phyloP scores from a whole-genome alignment of 345 rosid genomes.

The thale cress (Arabidopsis thaliana) region TAIR10.1 NC_003070.9:20044001-20044500 shows the following conservation, averaged over 20 bases:
- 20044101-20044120: too few species aligned
- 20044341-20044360: constrained; percentile 6
- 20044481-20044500: constrained; percentile 43
- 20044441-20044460: constrained; percentile 37
- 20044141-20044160: background rate
- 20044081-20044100: too few species aligned
- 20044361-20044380: constrained; percentile 40
- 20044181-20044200: constrained; percentile 12
- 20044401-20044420: constrained; percentile 2
- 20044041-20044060: too few species aligned
- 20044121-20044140: too few species aligned
- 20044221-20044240: constrained; percentile 34
- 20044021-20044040: too few species aligned
- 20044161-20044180: background rate
- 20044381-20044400: constrained; percentile 41
- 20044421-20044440: constrained; percentile 32
- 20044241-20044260: constrained; percentile 7
- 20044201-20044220: constrained; percentile 29
- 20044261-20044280: constrained; percentile 22
- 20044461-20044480: constrained; percentile 34
- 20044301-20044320: constrained; percentile 3
- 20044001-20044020: too few species aligned
- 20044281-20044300: constrained; percentile 21
- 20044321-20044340: constrained; percentile 22
- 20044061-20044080: too few species aligned